Conservation (phyloP, 1,284 basidiomycete species). For the Marasmius sp. region DNA sequence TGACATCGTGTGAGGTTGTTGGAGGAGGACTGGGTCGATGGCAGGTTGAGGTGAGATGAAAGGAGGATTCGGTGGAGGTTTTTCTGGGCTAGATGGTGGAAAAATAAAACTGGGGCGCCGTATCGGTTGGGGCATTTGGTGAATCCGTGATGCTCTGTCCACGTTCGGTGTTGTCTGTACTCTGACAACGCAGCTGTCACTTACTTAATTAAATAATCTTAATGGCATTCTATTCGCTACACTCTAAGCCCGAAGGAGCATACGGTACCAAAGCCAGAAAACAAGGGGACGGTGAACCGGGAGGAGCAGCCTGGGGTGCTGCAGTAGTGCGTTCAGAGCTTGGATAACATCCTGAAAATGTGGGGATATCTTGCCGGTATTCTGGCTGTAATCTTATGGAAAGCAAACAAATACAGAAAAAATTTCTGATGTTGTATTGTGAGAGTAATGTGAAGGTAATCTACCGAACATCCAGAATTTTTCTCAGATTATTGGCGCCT, state of each 20-base stretch:
- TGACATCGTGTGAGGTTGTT: neutral
- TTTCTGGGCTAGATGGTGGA: neutral
- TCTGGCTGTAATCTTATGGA: too few relatives aligned
- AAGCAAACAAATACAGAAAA: too few relatives aligned
- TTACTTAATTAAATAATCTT: neutral
- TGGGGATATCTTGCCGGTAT: too few relatives aligned
- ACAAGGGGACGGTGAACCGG: neutral
- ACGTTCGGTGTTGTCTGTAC: neutral
- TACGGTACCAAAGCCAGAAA: neutral
- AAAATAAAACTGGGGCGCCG: neutral
- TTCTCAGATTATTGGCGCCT: too few relatives aligned
- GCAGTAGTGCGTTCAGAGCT: neutral
- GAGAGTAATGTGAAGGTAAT: too few relatives aligned
- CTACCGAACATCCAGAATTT: too few relatives aligned
- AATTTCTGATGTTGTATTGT: too few relatives aligned
- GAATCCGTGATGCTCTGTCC: neutral
- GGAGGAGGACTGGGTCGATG: neutral
- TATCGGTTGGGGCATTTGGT: neutral
- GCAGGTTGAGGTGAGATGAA: neutral
- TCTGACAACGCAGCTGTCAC: neutral
- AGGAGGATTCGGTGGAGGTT: neutral
- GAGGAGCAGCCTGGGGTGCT: too few relatives aligned
- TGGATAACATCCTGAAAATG: neutral
- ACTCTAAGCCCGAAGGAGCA: neutral
- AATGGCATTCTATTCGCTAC: neutral